Percentiles rank a stretch among this genome's conserved stretches.
phyloP scores from a whole-genome alignment of 2,329 filamentous ascomycete species.

The Diaporthe caulivora region DNA sequence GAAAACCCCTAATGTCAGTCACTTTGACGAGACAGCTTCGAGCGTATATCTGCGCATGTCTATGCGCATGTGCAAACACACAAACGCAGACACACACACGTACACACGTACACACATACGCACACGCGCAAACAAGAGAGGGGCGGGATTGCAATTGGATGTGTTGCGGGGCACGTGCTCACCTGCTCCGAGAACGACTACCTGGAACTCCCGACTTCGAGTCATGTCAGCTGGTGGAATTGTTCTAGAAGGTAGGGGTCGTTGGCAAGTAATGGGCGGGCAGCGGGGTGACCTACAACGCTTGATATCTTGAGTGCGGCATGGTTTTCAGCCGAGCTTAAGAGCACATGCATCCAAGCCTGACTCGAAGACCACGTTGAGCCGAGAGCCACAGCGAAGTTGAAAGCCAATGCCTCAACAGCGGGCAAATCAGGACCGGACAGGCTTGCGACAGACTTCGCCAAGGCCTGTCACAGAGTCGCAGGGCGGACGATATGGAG shows the following conservation, averaged over 20 bases:
- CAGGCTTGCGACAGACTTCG: slow-evolving; percentile 27
- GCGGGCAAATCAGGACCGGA: slow-evolving; percentile 32
- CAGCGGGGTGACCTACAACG: slow-evolving; percentile 36
- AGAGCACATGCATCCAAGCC: slow-evolving; percentile 37
- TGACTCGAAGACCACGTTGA: slow-evolving; percentile 17
- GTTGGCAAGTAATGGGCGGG: slow-evolving; percentile 1
- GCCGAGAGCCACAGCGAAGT: not conserved
- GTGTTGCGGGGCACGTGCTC: slow-evolving; percentile 47
- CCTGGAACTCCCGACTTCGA: slow-evolving; percentile 80
- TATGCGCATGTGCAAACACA: not conserved
- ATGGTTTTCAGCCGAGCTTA: slow-evolving; percentile 36
- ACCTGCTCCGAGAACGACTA: slow-evolving; percentile 86
- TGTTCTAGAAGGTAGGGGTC: slow-evolving; percentile 21
- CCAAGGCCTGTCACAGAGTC: slow-evolving; percentile 37
- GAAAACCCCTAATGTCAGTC: slow-evolving; percentile 46
- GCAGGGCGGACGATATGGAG: slow-evolving; percentile 34
- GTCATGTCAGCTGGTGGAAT: slow-evolving; percentile 29
- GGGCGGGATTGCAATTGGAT: slow-evolving; percentile 12
- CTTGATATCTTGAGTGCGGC: slow-evolving; percentile 40
- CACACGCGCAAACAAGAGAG: not conserved
- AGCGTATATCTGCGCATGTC: not conserved
- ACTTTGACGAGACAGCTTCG: slow-evolving; percentile 14
- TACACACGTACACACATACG: not conserved
- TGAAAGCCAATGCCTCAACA: slow-evolving; percentile 29
- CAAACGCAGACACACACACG: not conserved